Evolutionary conservation across 306 rosid genomes (phyloP), one percentile per base, ranked within the genome.

Genomic region (Malus asiatica): DNA sequence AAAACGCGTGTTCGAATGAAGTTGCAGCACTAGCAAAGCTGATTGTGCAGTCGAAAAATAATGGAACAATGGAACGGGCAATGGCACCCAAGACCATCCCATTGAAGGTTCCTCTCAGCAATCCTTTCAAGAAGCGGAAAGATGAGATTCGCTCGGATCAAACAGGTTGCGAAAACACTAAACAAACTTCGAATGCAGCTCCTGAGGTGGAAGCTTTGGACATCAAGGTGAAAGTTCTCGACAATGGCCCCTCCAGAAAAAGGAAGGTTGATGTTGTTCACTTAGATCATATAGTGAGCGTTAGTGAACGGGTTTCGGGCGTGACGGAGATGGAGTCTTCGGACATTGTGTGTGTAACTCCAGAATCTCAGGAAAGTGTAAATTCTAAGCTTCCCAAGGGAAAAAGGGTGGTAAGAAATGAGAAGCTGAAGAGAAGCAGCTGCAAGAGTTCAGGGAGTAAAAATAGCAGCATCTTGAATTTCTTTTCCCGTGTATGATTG

Each of bases 121-220:
- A 95, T 48, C 98, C 98, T 60, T 95, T 95, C 82, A 89, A 75
- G 90, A 86, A 86, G 76, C 86, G 68, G 75, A 82, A 79, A 80
- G 82, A 84, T 64, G 96, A 86, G 60, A 62, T 25, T 67, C 68
- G 51, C 40, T 71, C 78, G n/a, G 75, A 77, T 77, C 83, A 65
- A 63, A 62, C 83, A 65, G 59, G 53, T 51, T 40, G 75, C 62
- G 23, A 79, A 84, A 77, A 44, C 29, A 25, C 67, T 65, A 88
- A 79, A 77, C 74, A 83, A 45, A 71, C 77, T 77, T 76, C 70
- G 44, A 22, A 59, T 70, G 69, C 40, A 55, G 80, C 65, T 75
- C 20, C 18, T 52, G 84, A 69, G 71, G 81, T 33, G 70, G 90
- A 84, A 72, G 69, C 68, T 45, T 73, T 75, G 19, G 90, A 83